These are phyloP conservation scores for Ceratobasidium sp. DNA, from an alignment of 1,284 basidiomycete genomes.

Conservation along the genomic window DNA sequence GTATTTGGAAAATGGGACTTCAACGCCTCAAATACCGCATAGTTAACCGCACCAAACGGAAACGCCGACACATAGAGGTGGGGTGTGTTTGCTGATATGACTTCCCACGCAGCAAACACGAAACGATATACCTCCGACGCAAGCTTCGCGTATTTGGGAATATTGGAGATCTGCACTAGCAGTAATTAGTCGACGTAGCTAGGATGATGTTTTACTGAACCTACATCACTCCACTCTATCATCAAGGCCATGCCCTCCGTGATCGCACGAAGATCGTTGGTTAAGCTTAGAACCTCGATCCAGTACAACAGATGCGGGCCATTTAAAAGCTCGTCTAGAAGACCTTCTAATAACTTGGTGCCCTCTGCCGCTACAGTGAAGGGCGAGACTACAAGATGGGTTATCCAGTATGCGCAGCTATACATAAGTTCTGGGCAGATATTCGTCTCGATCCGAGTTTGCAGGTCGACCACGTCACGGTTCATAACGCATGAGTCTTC, in stretches of 20 bases:
- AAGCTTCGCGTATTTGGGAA: background rate
- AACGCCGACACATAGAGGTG: constrained; percentile 31
- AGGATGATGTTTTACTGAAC: background rate
- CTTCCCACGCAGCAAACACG: background rate
- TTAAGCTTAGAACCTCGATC: constrained; percentile 20
- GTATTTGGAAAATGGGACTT: constrained; percentile 4
- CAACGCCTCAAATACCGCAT: background rate
- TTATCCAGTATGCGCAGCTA: constrained; percentile 9
- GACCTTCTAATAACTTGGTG: background rate
- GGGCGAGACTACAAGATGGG: background rate
- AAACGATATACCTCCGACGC: background rate
- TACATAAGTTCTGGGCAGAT: background rate
- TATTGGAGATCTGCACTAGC: too few relatives aligned
- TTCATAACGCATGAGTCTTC: constrained; percentile 20
- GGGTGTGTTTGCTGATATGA: constrained; percentile 8
- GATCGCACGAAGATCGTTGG: background rate
- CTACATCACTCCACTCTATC: background rate
- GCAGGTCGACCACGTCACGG: constrained; percentile 24
- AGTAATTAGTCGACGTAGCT: too few relatives aligned
- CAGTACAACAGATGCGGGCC: background rate
- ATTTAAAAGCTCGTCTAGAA: background rate
- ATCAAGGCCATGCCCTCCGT: background rate
- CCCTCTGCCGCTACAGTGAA: background rate
- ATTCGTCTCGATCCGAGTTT: background rate
- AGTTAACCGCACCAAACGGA: background rate